A percentile compares a stretch with the other conserved stretches of the same genome.
These are phyloP conservation scores for Allantophomopsis cytisporea DNA, from an alignment of 2,329 filamentous ascomycete species.

Conservation along the genomic window DNA sequence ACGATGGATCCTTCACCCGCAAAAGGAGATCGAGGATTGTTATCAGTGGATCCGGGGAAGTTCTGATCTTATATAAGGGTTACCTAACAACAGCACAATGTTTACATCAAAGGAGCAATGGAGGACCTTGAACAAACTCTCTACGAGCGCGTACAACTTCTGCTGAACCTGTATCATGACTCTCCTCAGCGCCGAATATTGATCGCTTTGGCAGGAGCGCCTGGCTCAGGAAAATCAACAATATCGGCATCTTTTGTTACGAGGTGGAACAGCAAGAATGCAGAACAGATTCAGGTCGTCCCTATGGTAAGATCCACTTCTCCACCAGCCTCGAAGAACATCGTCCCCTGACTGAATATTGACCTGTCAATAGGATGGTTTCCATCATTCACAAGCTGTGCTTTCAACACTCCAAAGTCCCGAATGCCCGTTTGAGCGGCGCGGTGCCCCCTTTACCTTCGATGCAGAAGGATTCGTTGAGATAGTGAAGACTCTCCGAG, in stretches of 20 bases:
- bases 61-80: too few relatives aligned
- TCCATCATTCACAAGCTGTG: constrained; percentile 71
- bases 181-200: not conserved
- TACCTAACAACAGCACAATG: too few relatives aligned
- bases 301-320: constrained; percentile 38
- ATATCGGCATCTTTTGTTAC: constrained; percentile 37
- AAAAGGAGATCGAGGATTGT: too few relatives aligned
- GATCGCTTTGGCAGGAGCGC: constrained; percentile 18
- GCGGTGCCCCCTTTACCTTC: constrained; percentile 91
- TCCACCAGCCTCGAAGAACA: too few relatives aligned
- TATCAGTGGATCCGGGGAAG: too few relatives aligned
- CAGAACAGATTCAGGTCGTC: constrained; percentile 37
- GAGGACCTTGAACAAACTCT: too few relatives aligned
- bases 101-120: too few relatives aligned
- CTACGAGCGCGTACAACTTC: not conserved
- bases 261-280: constrained; percentile 52
- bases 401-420: constrained; percentile 73
- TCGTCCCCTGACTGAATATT: too few relatives aligned
- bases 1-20: too few relatives aligned
- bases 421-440: constrained; percentile 56
- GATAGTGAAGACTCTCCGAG: constrained; percentile 51
- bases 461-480: constrained; percentile 57
- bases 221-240: constrained; percentile 53
- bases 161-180: too few relatives aligned
- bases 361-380: constrained; percentile 51